These are phyloP conservation scores for Volvox carteri DNA, from an alignment of 163 green algal genomes.

Conservation along the genomic window DNA sequence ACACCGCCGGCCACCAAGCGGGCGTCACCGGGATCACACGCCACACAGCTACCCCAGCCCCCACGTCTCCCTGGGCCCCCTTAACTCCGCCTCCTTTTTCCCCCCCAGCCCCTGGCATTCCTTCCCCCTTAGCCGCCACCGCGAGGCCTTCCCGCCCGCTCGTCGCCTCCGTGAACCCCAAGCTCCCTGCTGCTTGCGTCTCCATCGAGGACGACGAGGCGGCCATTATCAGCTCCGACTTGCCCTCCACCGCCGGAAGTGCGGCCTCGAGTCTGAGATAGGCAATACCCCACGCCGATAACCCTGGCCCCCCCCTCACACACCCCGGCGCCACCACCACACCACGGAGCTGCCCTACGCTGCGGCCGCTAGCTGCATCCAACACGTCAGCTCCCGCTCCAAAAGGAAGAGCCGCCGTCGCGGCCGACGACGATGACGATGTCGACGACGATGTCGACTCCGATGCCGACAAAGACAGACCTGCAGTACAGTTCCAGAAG, in stretches of 20 bases:
- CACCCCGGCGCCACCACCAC: not conserved
- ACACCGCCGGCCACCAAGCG: slow-evolving; percentile 81
- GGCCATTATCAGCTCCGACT: not conserved
- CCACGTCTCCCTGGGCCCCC: not conserved
- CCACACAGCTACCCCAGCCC: not conserved
- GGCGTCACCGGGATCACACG: slow-evolving; percentile 70
- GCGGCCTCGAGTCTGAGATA: slow-evolving; percentile 65
- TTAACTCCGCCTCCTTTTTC: not conserved
- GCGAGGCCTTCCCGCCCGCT: no score
- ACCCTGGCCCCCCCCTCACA: not conserved
- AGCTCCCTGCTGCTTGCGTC: no score
- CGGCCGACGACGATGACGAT: not conserved
- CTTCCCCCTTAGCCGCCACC: no score
- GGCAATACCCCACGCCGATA: slow-evolving; percentile 58
- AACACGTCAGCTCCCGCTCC: not conserved
- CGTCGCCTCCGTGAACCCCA: not conserved
- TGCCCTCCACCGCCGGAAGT: slow-evolving; percentile 50
- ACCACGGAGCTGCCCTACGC: slow-evolving; percentile 41
- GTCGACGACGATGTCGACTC: no score
- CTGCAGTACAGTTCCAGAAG: no score
- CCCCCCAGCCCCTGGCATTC: not conserved
- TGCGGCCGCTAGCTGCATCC: slow-evolving; percentile 22
- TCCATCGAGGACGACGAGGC: no score
- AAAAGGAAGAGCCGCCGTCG: not conserved
- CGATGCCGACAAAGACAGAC: not conserved